Conservation (phyloP, 1,284 basidiomycete species). For the Amylostereum areolatum region DNA sequence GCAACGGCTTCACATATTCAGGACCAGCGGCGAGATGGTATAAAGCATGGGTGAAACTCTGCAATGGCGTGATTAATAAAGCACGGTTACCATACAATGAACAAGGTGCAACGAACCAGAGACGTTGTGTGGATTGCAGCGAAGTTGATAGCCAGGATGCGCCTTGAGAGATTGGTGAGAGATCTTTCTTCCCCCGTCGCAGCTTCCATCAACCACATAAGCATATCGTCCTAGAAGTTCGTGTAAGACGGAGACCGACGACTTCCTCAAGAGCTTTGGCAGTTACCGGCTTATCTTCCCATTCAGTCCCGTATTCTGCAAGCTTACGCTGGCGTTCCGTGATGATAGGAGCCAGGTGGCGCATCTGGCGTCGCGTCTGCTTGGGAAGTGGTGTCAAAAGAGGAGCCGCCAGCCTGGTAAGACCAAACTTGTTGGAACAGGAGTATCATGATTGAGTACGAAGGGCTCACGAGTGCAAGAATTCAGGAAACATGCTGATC, state of each 20-base stretch:
- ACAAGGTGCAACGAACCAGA: slow-evolving; percentile 13
- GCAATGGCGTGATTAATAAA: neutral
- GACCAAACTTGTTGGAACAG: slow-evolving; percentile 3
- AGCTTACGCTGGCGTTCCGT: slow-evolving; percentile 27
- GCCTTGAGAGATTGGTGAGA: slow-evolving; percentile 22
- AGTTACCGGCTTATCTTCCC: slow-evolving; percentile 27
- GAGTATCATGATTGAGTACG: neutral
- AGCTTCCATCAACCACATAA: slow-evolving; percentile 40
- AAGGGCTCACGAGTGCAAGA: slow-evolving; percentile 31
- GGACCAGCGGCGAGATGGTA: slow-evolving; percentile 31
- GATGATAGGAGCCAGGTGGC: slow-evolving; percentile 29
- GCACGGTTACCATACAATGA: neutral
- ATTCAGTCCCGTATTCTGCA: slow-evolving; percentile 26
- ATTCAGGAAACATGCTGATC: slow-evolving; percentile 29
- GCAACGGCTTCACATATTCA: slow-evolving; percentile 31
- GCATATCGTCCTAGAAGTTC: slow-evolving; percentile 28
- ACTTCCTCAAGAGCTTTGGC: neutral
- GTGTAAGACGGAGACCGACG: neutral
- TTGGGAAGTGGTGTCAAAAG: slow-evolving; percentile 18
- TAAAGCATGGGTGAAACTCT: slow-evolving; percentile 31
- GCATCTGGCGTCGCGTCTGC: slow-evolving; percentile 13
- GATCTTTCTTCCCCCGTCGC: slow-evolving; percentile 25
- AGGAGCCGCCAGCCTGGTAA: slow-evolving; percentile 13
- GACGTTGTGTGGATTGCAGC: slow-evolving; percentile 34
- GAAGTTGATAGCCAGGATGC: slow-evolving; percentile 31